phyloP scores from a whole-genome alignment of 306 rosid genomes.

The Hippophae tibetana region DNA sequence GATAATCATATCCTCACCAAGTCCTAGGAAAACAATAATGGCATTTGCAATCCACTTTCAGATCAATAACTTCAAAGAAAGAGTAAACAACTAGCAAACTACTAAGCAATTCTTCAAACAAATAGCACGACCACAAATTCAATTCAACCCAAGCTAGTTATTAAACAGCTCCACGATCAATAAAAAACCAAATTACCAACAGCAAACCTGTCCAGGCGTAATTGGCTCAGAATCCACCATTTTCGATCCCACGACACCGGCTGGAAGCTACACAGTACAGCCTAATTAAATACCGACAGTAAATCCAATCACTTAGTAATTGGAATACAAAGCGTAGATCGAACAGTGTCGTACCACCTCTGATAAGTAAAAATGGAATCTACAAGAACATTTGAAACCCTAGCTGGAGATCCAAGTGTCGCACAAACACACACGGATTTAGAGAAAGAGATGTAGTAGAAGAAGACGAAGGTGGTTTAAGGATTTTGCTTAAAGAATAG shows the following conservation, averaged over 20 bases:
- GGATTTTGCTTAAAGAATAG: slow-evolving; percentile 61
- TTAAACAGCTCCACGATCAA: neutral
- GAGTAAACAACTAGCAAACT: slow-evolving; percentile 5
- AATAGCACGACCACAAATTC: neutral
- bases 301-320: neutral
- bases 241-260: slow-evolving; percentile 26
- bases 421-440: neutral
- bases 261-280: slow-evolving; percentile 31
- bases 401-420: slow-evolving; percentile 12
- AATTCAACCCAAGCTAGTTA: neutral
- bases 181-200: slow-evolving; percentile 5
- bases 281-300: neutral
- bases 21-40: neutral
- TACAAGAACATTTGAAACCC: slow-evolving; percentile 22
- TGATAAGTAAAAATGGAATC: slow-evolving; percentile 17
- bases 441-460: slow-evolving; percentile 30
- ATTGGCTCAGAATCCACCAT: slow-evolving; percentile 66
- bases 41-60: neutral
- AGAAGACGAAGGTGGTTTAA: slow-evolving; percentile 14
- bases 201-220: slow-evolving; percentile 71
- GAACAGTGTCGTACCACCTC: slow-evolving; percentile 19
- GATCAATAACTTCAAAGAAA: slow-evolving; percentile 12
- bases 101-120: slow-evolving; percentile 15
- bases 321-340: slow-evolving; percentile 23
- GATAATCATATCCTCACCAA: too few species aligned